Base-by-base conservation (phyloP, 768 basidiomycete species). In the Suillus weaverae region DNA sequence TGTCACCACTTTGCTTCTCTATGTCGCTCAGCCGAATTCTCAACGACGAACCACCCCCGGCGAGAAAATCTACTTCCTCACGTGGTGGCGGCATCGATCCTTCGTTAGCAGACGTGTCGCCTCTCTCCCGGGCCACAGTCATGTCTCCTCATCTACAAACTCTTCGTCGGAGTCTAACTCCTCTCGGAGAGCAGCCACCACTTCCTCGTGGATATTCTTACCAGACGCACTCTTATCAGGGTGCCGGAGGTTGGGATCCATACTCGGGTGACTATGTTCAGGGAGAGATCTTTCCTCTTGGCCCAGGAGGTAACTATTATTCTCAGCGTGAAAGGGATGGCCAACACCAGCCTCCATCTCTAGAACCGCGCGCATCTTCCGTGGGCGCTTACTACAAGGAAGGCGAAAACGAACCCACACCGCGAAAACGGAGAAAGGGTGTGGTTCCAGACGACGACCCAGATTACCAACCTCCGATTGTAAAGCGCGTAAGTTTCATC, bases 11-110 rank as follows among this genome's bases (percentile, higher is more conserved):
- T 64, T 59, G 30, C 36, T 64, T 62, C 51, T 70, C 66, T 76
- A 92, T 92, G 90, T 92, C 91, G 60, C 86, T 92, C 75, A 87
- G 86, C 70, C 84, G 86, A 69, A 92, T 92, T 67, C 86, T 92
- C 78, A 92, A 92, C 78, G 86, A 91, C 78, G 87, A 90, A 68
- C 84, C 89, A 50, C 76, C 80, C 38, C 79, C 81, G 26, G 74
- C 80, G 54, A 70, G 79, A 59, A 72, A 75, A 54, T 56, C 69
- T 50, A 62, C 59, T 30, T 62, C 67, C 63, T 53, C 68, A 38
- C 70, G 67, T 64, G 46, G 68, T 67, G 55, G 72, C 65, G 64
- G 67, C 61, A 39, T 67, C 69, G 72, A 75, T 67, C 36, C 69
- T 32, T 62, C 72, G 0, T 35, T 65, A 44, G 55, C 68, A 46